Conservation (phyloP, 139 green algal species). For the Dunaliella primolecta region DNA sequence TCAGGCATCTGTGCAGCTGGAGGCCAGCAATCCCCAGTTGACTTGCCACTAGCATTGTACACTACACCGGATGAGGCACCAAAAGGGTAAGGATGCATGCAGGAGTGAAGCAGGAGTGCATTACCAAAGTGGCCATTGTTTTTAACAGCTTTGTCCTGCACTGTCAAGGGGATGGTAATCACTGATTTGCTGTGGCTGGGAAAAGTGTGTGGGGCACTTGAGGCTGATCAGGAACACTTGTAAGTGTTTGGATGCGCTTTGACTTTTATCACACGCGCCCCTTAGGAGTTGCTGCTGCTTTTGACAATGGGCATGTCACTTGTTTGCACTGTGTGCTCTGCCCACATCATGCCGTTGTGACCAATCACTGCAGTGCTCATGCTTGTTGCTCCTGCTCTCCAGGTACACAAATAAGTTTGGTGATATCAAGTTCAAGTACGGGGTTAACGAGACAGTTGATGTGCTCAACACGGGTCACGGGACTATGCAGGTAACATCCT, state of each 20-base stretch:
- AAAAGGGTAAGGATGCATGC: neutral
- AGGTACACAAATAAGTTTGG: conserved; percentile 29
- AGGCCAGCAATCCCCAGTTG: conserved; percentile 47
- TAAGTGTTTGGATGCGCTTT: too few relatives aligned
- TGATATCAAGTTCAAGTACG: conserved; percentile 43
- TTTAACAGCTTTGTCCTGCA: neutral
- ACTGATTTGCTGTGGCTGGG: too few relatives aligned
- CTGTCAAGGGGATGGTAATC: too few relatives aligned
- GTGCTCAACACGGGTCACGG: conserved; percentile 71
- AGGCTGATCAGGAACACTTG: too few relatives aligned
- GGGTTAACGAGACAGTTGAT: conserved; percentile 29
- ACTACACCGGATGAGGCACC: conserved; percentile 5
- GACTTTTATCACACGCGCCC: too few relatives aligned
- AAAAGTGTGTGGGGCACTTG: too few relatives aligned
- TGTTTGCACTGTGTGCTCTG: too few relatives aligned
- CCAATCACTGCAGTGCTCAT: too few relatives aligned
- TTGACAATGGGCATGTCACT: too few relatives aligned
- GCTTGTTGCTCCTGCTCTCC: too few relatives aligned
- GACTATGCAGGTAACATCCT: conserved; percentile 61
- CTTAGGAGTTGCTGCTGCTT: too few relatives aligned
- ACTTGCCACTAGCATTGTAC: conserved; percentile 31
- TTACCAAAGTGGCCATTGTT: neutral
- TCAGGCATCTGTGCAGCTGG: conserved; percentile 36
- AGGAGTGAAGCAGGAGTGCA: neutral
- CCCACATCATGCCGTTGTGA: too few relatives aligned